phyloP scores from a whole-genome alignment of 805 yeast species.

The Pichia rugopelliculosa region DNA sequence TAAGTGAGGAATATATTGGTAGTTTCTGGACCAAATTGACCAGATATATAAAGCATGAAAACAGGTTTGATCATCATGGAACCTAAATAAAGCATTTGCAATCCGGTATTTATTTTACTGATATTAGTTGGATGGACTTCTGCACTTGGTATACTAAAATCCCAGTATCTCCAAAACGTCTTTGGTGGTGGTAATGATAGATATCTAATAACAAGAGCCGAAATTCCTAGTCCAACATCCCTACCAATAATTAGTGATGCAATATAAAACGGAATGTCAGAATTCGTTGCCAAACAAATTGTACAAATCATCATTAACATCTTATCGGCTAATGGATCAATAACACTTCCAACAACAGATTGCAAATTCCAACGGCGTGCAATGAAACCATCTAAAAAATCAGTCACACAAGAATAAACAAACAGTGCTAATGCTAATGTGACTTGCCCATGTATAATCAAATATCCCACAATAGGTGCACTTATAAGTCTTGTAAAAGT shows the following conservation, averaged over 20 bases:
- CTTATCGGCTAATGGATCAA: constrained; percentile 96
- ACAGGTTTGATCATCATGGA: constrained; percentile 51
- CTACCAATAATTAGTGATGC: constrained; percentile 76
- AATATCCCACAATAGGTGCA: constrained; percentile 81
- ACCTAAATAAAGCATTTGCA: constrained; percentile 88
- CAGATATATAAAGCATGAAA: constrained; percentile 29
- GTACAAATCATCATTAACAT: constrained; percentile 83
- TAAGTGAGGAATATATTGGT: constrained; percentile 20
- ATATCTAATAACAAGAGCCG: constrained; percentile 69
- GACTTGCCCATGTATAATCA: constrained; percentile 57
- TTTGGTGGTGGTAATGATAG: constrained; percentile 68
- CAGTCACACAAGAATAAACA: constrained; percentile 82
- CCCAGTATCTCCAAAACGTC: constrained; percentile 66
- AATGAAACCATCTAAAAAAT: constrained; percentile 83
- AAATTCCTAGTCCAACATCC: constrained; percentile 63
- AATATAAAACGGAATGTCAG: constrained; percentile 61
- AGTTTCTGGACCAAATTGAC: constrained; percentile 19
- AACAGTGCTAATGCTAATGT: constrained; percentile 65
- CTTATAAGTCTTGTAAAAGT: constrained; percentile 74
- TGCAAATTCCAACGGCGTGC: constrained; percentile 75
- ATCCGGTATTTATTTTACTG: constrained; percentile 81
- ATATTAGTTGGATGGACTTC: constrained; percentile 82
- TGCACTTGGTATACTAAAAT: constrained; percentile 72
- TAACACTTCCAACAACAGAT: constrained; percentile 79
- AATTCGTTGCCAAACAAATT: constrained; percentile 58